Conservation (phyloP, 495 filamentous ascomycete genomes). For the Aspergillus sclerotiicarbonarius region DNA sequence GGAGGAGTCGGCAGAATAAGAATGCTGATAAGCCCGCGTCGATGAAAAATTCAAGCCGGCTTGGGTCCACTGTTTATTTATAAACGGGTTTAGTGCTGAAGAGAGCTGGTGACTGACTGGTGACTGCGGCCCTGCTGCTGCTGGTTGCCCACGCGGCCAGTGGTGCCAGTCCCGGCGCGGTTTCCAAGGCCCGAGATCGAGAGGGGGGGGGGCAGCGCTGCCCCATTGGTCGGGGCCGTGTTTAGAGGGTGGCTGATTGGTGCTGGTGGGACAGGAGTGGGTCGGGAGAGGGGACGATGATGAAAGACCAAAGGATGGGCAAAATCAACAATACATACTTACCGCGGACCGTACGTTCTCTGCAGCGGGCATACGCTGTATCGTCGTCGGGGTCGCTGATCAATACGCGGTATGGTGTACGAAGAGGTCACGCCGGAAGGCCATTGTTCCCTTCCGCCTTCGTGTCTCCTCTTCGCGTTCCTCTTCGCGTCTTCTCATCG, state of each 20-base stretch:
- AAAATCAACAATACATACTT: background rate
- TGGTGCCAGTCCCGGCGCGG: background rate
- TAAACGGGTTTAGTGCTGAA: background rate
- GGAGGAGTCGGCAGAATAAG: background rate
- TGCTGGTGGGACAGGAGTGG: background rate
- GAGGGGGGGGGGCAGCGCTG: background rate
- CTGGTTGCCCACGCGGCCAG: background rate
- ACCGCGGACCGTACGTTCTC: too few relatives aligned
- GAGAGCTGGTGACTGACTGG: background rate
- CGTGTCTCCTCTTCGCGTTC: background rate
- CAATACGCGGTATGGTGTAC: too few relatives aligned
- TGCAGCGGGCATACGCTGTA: too few relatives aligned
- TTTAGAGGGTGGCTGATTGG: background rate
- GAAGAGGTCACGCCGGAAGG: too few relatives aligned
- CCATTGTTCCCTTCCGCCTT: background rate
- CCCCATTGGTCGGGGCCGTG: background rate
- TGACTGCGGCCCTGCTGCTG: background rate
- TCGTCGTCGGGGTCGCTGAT: too few relatives aligned
- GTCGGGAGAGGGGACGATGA: background rate
- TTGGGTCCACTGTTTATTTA: background rate
- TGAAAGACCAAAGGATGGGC: background rate
- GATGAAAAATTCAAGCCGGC: background rate
- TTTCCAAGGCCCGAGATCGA: background rate
- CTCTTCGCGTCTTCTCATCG: background rate
- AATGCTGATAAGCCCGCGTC: background rate